A percentile compares a stretch with the other conserved stretches of the same genome.
phyloP scores from a whole-genome alignment of 495 filamentous ascomycete genomes.

The Aspergillus asperescens region DNA sequence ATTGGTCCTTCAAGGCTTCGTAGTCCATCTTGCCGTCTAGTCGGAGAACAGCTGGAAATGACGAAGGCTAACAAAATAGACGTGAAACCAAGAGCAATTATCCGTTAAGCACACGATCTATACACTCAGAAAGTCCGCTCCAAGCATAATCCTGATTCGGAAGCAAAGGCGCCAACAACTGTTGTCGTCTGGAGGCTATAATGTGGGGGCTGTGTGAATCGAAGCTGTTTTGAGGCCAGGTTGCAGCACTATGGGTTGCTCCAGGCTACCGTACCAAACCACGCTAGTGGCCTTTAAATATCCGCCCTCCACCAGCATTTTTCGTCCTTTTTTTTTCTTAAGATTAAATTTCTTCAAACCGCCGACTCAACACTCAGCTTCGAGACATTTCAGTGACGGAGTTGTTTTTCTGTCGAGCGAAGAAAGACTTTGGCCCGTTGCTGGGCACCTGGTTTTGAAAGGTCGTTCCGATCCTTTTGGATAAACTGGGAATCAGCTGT shows the following conservation, averaged over 20 bases:
- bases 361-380: constrained; percentile 53
- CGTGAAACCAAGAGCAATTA: constrained; percentile 13
- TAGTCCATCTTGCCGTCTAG: constrained; percentile 58
- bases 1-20: constrained; percentile 88
- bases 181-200: constrained; percentile 20
- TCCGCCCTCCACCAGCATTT: constrained; percentile 19
- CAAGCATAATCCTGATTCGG: constrained; percentile 34
- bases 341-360: constrained; percentile 21
- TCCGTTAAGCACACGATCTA: constrained; percentile 18
- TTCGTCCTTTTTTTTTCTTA: constrained; percentile 37
- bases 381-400: constrained; percentile 40
- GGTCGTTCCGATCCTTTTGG: constrained; percentile 59
- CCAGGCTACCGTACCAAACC: constrained; percentile 27
- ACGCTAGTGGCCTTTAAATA: constrained; percentile 34
- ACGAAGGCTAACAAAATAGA: constrained; percentile 17
- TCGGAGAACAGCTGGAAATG: constrained; percentile 26
- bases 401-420: constrained; percentile 68
- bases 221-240: constrained; percentile 40
- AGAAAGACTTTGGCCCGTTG: constrained; percentile 60
- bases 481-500: constrained; percentile 75
- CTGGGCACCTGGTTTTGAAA: constrained; percentile 76
- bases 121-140: constrained; percentile 18
- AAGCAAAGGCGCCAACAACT: constrained; percentile 21
- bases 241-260: constrained; percentile 43
- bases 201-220: constrained; percentile 34